Percentiles rank a stretch among this genome's conserved stretches.
Evolutionary conservation across 805 yeast genomes (phyloP).

Genomic region (Starmerella ratchasimensis): DNA sequence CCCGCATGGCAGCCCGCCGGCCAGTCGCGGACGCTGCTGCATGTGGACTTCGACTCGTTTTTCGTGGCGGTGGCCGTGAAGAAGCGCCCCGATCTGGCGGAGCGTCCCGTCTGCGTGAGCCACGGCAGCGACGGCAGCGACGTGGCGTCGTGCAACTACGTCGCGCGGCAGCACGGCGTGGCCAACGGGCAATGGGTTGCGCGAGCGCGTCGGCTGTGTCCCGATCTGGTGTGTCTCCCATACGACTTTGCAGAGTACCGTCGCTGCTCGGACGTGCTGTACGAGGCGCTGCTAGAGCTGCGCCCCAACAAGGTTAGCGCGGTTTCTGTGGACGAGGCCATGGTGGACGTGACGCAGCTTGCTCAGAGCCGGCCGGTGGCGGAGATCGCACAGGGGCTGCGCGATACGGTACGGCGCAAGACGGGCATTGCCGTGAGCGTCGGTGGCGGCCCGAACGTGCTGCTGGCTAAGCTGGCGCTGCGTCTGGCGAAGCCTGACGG

Average conservation of each 20-base stretch:
- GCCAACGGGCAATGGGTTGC: constrained; percentile 84
- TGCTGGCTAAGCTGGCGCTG: constrained; percentile 64
- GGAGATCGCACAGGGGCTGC: constrained; percentile 19
- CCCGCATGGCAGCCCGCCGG: constrained; percentile 3
- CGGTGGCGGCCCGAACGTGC: constrained; percentile 62
- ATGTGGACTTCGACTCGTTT: constrained; percentile 87
- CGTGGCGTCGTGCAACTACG: constrained; percentile 83
- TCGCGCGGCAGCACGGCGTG: constrained; percentile 66
- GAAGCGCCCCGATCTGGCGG: constrained; percentile 39
- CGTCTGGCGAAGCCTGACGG: constrained; percentile 75
- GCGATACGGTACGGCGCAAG: constrained; percentile 16
- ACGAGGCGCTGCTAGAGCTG: constrained; percentile 40
- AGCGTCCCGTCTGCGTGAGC: constrained; percentile 51
- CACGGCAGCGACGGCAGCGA: constrained; percentile 44
- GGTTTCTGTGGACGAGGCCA: constrained; percentile 82
- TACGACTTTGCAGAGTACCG: constrained; percentile 70
- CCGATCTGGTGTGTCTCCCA: constrained; percentile 45
- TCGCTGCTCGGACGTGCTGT: constrained; percentile 46
- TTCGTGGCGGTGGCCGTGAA: constrained; percentile 76
- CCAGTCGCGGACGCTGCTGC: constrained; percentile 37
- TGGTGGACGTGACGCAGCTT: constrained; percentile 46
- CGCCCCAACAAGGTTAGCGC: constrained; percentile 45
- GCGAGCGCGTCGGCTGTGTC: constrained; percentile 51
- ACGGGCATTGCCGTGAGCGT: constrained; percentile 63
- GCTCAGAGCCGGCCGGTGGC: constrained; percentile 1